These are phyloP conservation scores for Plectosphaerella sp. DNA, from an alignment of 2,329 filamentous ascomycete species.

Conservation along the genomic window DNA sequence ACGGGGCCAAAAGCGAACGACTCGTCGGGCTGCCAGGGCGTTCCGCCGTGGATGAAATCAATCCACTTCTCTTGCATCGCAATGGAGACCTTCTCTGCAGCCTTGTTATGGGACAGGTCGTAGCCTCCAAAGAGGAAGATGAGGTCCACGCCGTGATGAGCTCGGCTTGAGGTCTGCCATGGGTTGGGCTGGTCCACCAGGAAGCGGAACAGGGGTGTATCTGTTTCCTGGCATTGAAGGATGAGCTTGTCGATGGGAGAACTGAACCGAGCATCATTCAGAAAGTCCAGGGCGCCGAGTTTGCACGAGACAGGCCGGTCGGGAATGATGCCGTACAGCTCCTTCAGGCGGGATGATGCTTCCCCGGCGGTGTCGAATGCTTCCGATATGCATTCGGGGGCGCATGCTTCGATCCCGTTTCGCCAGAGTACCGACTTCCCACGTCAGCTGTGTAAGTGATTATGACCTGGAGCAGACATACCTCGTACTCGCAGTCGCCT, in stretches of 20 bases:
- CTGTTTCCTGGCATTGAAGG: slow-evolving; percentile 8
- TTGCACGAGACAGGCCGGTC: slow-evolving; percentile 32
- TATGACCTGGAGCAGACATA: slow-evolving; percentile 8
- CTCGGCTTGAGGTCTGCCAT: slow-evolving; percentile 38
- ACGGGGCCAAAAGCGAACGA: slow-evolving; percentile 34
- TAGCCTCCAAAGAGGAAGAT: slow-evolving; percentile 36
- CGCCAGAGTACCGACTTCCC: slow-evolving; percentile 38
- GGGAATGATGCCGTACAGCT: slow-evolving; percentile 33
- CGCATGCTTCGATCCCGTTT: slow-evolving; percentile 31
- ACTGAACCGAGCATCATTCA: slow-evolving; percentile 25
- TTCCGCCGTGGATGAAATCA: slow-evolving; percentile 26
- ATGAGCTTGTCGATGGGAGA: slow-evolving; percentile 17
- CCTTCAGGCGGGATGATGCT: slow-evolving; percentile 25
- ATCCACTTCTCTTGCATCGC: slow-evolving; percentile 36
- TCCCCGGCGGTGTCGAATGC: slow-evolving; percentile 23
- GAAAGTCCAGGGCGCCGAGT: slow-evolving; percentile 32
- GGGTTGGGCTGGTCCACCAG: slow-evolving; percentile 40
- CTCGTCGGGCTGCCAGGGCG: slow-evolving; percentile 27
- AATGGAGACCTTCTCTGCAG: slow-evolving; percentile 24
- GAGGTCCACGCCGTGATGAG: slow-evolving; percentile 43
- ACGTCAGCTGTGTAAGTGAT: not conserved
- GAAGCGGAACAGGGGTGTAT: slow-evolving; percentile 29
- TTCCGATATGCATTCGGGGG: slow-evolving; percentile 24
- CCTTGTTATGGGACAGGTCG: slow-evolving; percentile 26
- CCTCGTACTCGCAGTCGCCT: slow-evolving; percentile 38